Evolutionary conservation across 2,329 filamentous ascomycete genomes (phyloP).

Genomic region (Aaosphaeria arxii): DNA sequence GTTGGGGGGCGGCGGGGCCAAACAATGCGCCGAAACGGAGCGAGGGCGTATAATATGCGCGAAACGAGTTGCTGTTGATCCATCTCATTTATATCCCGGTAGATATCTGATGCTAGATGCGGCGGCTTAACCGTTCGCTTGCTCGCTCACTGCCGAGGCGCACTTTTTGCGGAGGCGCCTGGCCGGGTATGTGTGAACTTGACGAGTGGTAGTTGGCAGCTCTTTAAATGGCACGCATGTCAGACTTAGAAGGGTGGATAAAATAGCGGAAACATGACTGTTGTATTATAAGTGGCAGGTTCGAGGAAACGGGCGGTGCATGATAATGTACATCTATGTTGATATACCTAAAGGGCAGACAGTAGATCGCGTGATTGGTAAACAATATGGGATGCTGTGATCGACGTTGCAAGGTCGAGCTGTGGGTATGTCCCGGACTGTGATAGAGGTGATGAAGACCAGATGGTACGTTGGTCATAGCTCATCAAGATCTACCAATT

Average conservation of each 20-base stretch:
- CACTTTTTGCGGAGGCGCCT: no score
- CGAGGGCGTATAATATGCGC: background rate
- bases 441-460: no score
- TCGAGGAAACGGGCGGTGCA: no score
- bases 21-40: no score
- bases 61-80: background rate
- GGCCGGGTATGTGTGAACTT: no score
- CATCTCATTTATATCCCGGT: background rate
- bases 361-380: background rate
- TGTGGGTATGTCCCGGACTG: background rate
- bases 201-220: no score
- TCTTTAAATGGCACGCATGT: no score
- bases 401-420: background rate
- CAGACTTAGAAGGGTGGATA: background rate
- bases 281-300: no score
- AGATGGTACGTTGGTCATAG: no score
- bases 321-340: no score
- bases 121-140: background rate
- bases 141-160: no score
- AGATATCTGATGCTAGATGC: background rate
- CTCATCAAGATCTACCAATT: no score
- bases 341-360: background rate
- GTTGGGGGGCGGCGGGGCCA: background rate
- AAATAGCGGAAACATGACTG: background rate
- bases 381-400: background rate